phyloP scores from a whole-genome alignment of 2,329 filamentous ascomycete genomes.

The Cercospora citrullina region DNA sequence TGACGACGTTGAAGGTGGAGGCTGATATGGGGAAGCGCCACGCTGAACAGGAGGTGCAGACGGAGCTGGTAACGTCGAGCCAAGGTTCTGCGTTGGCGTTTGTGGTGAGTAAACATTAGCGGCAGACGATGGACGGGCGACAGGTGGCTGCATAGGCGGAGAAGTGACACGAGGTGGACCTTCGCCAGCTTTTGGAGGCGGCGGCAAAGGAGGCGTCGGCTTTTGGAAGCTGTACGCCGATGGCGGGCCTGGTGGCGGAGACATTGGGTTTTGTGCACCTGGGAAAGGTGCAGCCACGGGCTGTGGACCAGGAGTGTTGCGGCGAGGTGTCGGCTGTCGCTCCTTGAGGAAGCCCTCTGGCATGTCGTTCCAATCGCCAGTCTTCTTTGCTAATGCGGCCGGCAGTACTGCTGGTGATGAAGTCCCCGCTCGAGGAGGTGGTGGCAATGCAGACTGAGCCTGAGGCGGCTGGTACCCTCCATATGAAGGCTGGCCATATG shows the following conservation, averaged over 20 bases:
- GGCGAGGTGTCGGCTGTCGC: slow-evolving; percentile 61
- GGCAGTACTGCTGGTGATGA: slow-evolving; percentile 66
- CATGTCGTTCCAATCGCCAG: slow-evolving; percentile 90
- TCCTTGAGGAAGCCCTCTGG: slow-evolving; percentile 74
- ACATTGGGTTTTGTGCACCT: slow-evolving; percentile 54
- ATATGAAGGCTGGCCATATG: slow-evolving; percentile 42
- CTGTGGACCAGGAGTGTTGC: slow-evolving; percentile 68
- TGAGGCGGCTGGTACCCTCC: slow-evolving; percentile 48
- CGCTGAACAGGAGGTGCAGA: slow-evolving; percentile 64
- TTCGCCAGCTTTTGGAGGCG: slow-evolving; percentile 77
- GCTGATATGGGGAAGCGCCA: slow-evolving; percentile 82
- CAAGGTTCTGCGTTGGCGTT: slow-evolving; percentile 45
- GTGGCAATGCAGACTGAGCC: slow-evolving; percentile 51
- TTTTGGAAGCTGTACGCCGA: slow-evolving; percentile 59
- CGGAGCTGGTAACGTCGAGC: slow-evolving; percentile 47
- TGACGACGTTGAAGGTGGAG: slow-evolving; percentile 62
- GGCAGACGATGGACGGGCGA: slow-evolving; percentile 50
- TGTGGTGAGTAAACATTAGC: slow-evolving; percentile 67
- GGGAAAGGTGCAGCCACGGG: slow-evolving; percentile 75
- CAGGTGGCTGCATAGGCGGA: slow-evolving; percentile 55
- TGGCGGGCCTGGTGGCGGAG: slow-evolving; percentile 57
- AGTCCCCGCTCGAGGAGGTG: slow-evolving; percentile 65
- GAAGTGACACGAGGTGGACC: slow-evolving; percentile 69
- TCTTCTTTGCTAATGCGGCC: slow-evolving; percentile 68
- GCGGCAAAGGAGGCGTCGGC: slow-evolving; percentile 71